Percentiles rank a stretch among this genome's conserved stretches.
Conservation (phyloP, 805 yeast species). For the Candida methanosorbosa region DNA sequence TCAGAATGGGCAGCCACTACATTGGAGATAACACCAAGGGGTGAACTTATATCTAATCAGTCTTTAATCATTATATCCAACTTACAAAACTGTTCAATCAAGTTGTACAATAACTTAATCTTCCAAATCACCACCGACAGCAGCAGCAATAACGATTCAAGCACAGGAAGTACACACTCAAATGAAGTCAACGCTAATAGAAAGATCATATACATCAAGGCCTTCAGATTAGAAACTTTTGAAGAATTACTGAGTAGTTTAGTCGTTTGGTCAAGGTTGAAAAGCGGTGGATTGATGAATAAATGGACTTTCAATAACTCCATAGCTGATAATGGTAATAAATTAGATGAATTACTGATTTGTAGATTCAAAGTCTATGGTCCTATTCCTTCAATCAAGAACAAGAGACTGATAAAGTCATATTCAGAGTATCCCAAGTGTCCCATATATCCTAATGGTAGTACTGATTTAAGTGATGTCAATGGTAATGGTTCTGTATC, state of each 20-base stretch:
- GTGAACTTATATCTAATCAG: slow-evolving; percentile 16
- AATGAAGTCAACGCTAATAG: too few relatives aligned
- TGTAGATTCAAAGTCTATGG: slow-evolving; percentile 62
- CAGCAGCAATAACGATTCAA: slow-evolving; percentile 5
- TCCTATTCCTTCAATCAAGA: slow-evolving; percentile 36
- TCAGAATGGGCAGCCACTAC: slow-evolving; percentile 15
- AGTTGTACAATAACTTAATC: slow-evolving; percentile 22
- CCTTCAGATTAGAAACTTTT: slow-evolving; percentile 29
- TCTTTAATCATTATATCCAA: slow-evolving; percentile 13
- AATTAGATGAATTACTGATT: slow-evolving; percentile 36
- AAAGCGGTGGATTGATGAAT: slow-evolving; percentile 35
- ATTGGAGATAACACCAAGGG: slow-evolving; percentile 16
- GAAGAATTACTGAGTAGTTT: slow-evolving; percentile 31
- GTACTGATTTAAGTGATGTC: not conserved
- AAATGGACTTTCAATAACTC: slow-evolving; percentile 37
- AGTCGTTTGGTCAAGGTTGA: slow-evolving; percentile 42
- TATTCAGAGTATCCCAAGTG: not conserved
- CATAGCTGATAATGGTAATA: slow-evolving; percentile 14
- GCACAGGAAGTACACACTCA: too few relatives aligned
- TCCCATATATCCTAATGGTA: slow-evolving; percentile 3
- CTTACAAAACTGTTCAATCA: slow-evolving; percentile 22
- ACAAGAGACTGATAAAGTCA: not conserved
- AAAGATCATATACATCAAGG: slow-evolving; percentile 7
- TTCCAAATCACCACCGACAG: slow-evolving; percentile 33
- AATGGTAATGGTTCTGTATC: slow-evolving; percentile 4